These are phyloP conservation scores for Podila minutissima DNA, from an alignment of 192 early-diverging fungal genomes.

Conservation along the genomic window DNA sequence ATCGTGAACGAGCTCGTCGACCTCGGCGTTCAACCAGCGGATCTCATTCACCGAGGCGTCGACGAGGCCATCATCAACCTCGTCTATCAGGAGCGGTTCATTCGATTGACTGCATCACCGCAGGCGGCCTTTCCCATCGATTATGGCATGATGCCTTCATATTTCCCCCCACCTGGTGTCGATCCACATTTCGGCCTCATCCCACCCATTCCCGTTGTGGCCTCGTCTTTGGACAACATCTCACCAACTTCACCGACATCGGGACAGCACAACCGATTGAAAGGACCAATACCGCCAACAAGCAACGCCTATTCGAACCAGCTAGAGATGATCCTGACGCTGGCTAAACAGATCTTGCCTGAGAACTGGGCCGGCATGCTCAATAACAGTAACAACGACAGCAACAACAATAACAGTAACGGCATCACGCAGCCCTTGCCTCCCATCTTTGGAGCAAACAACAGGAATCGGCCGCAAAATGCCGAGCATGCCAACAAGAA, in stretches of 20 bases:
- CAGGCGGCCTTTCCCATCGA: not conserved
- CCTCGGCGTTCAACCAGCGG: slow-evolving; percentile 13
- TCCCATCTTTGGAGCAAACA: too few relatives aligned
- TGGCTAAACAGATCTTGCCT: slow-evolving; percentile 9
- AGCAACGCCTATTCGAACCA: not conserved
- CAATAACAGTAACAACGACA: not conserved
- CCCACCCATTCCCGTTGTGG: not conserved
- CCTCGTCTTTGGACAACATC: not conserved
- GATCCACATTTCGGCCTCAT: not conserved
- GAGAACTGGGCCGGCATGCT: slow-evolving; percentile 14
- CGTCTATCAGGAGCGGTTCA: slow-evolving; percentile 4
- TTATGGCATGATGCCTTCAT: not conserved
- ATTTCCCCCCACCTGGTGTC: not conserved
- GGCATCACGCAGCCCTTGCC: not conserved
- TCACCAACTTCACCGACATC: not conserved
- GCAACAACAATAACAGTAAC: not conserved
- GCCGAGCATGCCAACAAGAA: not conserved
- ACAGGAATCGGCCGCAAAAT: too few relatives aligned
- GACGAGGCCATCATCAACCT: slow-evolving; percentile 2
- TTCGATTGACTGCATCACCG: not conserved
- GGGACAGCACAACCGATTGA: not conserved
- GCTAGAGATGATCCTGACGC: slow-evolving; percentile 15
- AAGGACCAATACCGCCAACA: not conserved
- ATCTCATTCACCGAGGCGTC: slow-evolving; percentile 11
- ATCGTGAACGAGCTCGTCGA: slow-evolving; percentile 12